Evolutionary conservation across 2,329 filamentous ascomycete genomes (phyloP).

Genomic region (Gyromitra esculenta): DNA sequence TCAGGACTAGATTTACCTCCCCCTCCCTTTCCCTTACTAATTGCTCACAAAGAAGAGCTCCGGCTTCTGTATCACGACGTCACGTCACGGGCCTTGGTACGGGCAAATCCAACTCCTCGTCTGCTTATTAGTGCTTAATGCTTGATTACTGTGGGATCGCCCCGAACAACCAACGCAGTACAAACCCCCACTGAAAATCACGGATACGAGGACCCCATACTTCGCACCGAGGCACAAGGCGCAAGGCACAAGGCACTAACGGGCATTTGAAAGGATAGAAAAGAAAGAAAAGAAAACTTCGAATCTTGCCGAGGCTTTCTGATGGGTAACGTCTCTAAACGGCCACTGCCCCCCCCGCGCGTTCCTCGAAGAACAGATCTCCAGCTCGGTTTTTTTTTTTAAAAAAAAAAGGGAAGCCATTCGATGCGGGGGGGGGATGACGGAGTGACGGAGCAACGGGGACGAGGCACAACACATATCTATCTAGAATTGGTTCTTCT

Average conservation of each 20-base stretch:
- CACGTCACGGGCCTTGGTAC: conserved; percentile 16
- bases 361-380: not conserved
- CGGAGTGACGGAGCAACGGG: no score
- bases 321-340: conserved; percentile 34
- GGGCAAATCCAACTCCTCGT: conserved; percentile 2
- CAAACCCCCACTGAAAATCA: not conserved
- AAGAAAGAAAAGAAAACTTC: not conserved
- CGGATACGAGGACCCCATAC: not conserved
- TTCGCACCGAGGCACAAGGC: conserved; percentile 6
- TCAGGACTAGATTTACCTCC: no score
- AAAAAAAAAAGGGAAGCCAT: not conserved
- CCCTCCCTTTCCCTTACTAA: conserved; percentile 3
- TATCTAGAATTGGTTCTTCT: conserved; percentile 11
- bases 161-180: conserved; percentile 4
- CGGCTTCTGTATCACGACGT: conserved; percentile 6
- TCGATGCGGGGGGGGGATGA: conserved; percentile 1
- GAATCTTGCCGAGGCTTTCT: not conserved
- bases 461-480: conserved; percentile 16
- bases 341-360: conserved; percentile 19
- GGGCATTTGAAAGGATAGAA: not conserved
- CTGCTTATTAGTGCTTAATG: not conserved
- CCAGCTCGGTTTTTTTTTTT: no score
- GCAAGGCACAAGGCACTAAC: not conserved
- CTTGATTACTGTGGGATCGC: conserved; percentile 13
- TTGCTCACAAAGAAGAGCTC: not conserved